Evolutionary conservation across 306 rosid species (phyloP), one percentile per base, ranked within the genome.

Genomic region (Glycine tomentella): DNA sequence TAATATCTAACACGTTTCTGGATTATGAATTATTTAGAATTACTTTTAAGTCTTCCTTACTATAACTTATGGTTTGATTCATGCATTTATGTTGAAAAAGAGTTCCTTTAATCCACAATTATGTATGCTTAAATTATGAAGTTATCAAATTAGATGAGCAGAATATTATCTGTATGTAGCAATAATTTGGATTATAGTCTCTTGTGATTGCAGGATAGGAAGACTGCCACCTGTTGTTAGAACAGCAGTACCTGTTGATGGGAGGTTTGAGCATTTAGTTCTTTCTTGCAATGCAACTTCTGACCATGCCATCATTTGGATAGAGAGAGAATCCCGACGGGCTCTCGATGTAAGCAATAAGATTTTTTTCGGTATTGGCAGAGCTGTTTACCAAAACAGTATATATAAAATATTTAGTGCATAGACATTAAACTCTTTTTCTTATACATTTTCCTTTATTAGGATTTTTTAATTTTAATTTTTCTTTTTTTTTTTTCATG

Each of bases 161-260:
- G n/a, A 76, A 75, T 69, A 40, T 67, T 67, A 48, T 57, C 65
- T 77, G 44, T 76, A 48, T 46, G 70, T 16, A 58, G 63, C 57
- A 50, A 70, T 78, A 45, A 76, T 69, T 78, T 67, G 55, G 78
- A 57, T 71, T 75, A 74, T 81, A 86, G 78, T 72, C 50, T 87
- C 70, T 66, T 80, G 40, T 69, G 76, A 68, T 73, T 91, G 85
- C 91, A 95, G 99, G 88, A 50, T 72, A 6, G 96, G 97, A 84
- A 89, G 99, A 82, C 90, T 87, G 84, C 98, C 97, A 1, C 99
- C 99, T 0, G 94, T 91, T 55, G 99, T 95, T 70, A 88, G 91
- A 88, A 95, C 99, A 20, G 99, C 99, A 1, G 98, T 95, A 63
- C 99, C 99, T 25, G 98, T 95, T 52, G 99, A 95, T 85, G 97